Evolutionary conservation across 2,329 filamentous ascomycete genomes (phyloP), one percentile per base, ranked within the genome.

Genomic region (Claviceps digitariae): DNA sequence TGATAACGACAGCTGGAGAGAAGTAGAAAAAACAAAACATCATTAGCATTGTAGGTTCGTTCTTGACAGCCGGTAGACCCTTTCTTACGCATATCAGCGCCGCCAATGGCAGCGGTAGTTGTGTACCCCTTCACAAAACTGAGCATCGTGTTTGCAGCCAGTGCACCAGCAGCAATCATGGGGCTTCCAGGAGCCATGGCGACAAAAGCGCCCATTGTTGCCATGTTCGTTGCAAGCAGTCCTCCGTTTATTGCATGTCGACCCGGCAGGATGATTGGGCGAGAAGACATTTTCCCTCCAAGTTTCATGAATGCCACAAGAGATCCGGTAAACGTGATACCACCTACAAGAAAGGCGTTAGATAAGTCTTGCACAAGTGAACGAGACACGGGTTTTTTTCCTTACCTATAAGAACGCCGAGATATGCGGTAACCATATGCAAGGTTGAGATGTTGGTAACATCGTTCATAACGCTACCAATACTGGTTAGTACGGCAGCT

Each of bases 281-380:
- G 82, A 0, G 88, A 94, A 0, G 85, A 85, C 82, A 95, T 90
- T 57, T 75, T 82, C 2, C 87, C 89, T 1, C 86, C 83, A 1
- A 95, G 80, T 67, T 95, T 95, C 63, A 94, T 67, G 69, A 94
- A 95, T 0, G 90, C 90, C 0, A 95, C 87, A 50, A 95, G 84
- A 2, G 87, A 93, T 2, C 90, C 90, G 0, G 89, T 95, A 63
- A 95, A 95, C 0, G 90, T 95, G 36, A 95, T 83, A 53, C 90
- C 90, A 58, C 79, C 74, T 76, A 44, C 17, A 47, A n/a, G 17
- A 2, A 15, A 23, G 23, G 27, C 12, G 51, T 53, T 27, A 53
- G 34, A 48, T 17, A 6, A 31, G 31, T n/a, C 29, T 17, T 10
- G 2, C 13, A 29, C 10, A 12, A 23, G 10, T 41, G 1, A 8